Evolutionary conservation across 176 grass and related monocot species (phyloP).

Genomic region (Eragrostis curvula): DNA sequence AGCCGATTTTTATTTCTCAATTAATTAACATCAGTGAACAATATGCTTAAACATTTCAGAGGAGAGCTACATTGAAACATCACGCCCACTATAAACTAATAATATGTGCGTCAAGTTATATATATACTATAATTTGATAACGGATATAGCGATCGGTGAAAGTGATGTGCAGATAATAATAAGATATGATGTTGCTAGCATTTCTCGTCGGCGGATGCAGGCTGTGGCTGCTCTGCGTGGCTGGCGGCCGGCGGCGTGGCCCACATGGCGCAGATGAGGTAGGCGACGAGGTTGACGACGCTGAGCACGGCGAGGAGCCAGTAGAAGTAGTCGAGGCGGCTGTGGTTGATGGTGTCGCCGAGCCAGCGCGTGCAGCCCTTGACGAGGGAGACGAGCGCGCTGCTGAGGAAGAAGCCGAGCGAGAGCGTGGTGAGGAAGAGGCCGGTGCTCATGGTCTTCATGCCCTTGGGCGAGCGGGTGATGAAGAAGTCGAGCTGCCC

Average conservation of each 20-base stretch:
- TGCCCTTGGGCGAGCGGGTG: slow-evolving; percentile 78
- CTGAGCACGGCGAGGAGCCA: slow-evolving; percentile 62
- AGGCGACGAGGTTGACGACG: slow-evolving; percentile 57
- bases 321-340: slow-evolving; percentile 81
- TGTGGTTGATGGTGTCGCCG: slow-evolving; percentile 68
- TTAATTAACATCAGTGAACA: background rate
- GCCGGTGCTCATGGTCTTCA: slow-evolving; percentile 95
- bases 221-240: slow-evolving; percentile 10
- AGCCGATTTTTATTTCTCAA: background rate
- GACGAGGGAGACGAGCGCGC: slow-evolving; percentile 71
- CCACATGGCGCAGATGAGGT: slow-evolving; percentile 57
- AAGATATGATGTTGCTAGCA: slow-evolving; percentile 28
- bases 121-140: background rate
- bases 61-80: slow-evolving; percentile 6
- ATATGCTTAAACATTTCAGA: background rate
- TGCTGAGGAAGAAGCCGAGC: slow-evolving; percentile 84
- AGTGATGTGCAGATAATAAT: background rate
- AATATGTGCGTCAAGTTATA: background rate
- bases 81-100: slow-evolving; percentile 1
- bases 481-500: slow-evolving; percentile 95
- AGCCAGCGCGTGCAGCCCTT: slow-evolving; percentile 65
- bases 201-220: slow-evolving; percentile 24
- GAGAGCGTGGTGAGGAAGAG: slow-evolving; percentile 79
- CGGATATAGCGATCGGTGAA: background rate
- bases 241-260: background rate